Conservation (phyloP, 1,284 basidiomycete genomes). For the Ganoderma resinaceum region DNA sequence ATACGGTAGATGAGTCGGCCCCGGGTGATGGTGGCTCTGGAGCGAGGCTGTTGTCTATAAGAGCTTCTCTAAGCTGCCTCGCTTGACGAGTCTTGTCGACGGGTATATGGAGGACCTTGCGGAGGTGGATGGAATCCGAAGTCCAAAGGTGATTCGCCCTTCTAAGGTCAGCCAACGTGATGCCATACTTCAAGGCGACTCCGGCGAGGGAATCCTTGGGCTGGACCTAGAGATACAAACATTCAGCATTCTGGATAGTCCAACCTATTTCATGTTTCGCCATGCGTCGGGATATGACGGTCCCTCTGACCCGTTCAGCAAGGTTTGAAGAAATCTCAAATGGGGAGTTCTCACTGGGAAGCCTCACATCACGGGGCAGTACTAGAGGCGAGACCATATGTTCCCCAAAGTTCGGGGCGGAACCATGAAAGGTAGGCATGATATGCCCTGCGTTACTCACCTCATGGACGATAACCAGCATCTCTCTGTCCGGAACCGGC, state of each 20-base stretch:
- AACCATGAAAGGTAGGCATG: neutral
- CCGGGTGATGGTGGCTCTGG: neutral
- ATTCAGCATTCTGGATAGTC: neutral
- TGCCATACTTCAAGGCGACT: slow-evolving; percentile 87
- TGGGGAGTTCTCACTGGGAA: neutral
- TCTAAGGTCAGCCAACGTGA: slow-evolving; percentile 82
- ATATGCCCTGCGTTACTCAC: slow-evolving; percentile 38
- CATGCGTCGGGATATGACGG: neutral
- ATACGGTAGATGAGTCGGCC: slow-evolving; percentile 6
- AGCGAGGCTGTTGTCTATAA: slow-evolving; percentile 12
- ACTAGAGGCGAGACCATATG: neutral
- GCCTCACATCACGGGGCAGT: neutral
- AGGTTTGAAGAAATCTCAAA: no score
- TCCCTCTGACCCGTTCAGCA: neutral
- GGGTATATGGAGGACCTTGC: slow-evolving; percentile 84
- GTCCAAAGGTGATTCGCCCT: slow-evolving; percentile 91
- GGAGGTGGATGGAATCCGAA: slow-evolving; percentile 87
- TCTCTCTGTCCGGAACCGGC: slow-evolving; percentile 44
- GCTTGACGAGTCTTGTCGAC: slow-evolving; percentile 48
- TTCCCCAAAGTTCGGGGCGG: neutral
- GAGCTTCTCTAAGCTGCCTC: slow-evolving; percentile 33
- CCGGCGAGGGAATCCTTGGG: slow-evolving; percentile 83
- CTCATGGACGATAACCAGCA: slow-evolving; percentile 62
- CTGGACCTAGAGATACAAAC: slow-evolving; percentile 55
- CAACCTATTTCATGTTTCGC: neutral